These are phyloP conservation scores for Linum usitatissimum DNA, from an alignment of 345 rosid genomes.

Conservation along the genomic window DNA sequence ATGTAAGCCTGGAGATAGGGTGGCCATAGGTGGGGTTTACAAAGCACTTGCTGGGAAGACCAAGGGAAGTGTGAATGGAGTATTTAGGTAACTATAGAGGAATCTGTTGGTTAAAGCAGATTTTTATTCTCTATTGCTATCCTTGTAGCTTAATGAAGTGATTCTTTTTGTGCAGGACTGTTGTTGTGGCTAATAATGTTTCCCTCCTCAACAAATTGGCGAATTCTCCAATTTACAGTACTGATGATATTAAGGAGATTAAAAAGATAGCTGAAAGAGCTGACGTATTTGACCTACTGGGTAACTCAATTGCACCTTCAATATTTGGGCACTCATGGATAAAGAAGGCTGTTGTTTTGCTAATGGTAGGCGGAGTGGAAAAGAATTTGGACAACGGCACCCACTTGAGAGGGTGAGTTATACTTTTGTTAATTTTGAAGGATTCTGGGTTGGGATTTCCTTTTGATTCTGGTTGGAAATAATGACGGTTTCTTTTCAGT, in stretches of 20 bases:
- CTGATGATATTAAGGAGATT: conserved; percentile 68
- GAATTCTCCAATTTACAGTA: conserved; percentile 78
- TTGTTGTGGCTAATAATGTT: conserved; percentile 81
- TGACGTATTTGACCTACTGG: conserved; percentile 79
- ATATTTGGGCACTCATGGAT: conserved; percentile 96
- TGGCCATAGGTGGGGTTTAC: conserved; percentile 77
- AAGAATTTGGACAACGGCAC: conserved; percentile 94
- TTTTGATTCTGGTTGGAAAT: too few species aligned
- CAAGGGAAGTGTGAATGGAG: conserved; percentile 96
- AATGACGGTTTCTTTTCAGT: conserved; percentile 26
- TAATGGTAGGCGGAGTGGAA: conserved; percentile 95
- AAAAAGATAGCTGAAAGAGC: conserved; percentile 82
- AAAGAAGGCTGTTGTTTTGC: conserved; percentile 82
- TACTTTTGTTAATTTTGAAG: too few species aligned
- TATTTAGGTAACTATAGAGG: conserved; percentile 53
- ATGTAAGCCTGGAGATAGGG: conserved; percentile 98
- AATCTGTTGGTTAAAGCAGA: not conserved
- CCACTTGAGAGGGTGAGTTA: conserved; percentile 89
- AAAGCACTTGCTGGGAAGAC: conserved; percentile 93
- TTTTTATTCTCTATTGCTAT: conserved; percentile 3
- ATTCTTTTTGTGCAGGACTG: conserved; percentile 48
- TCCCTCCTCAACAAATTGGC: conserved; percentile 93
- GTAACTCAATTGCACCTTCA: conserved; percentile 88
- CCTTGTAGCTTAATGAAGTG: conserved; percentile 11
- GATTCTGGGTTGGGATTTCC: too few species aligned